Evolutionary conservation across 164 flowering plant genomes (phyloP).

Genomic region (Pachysandra terminalis): DNA sequence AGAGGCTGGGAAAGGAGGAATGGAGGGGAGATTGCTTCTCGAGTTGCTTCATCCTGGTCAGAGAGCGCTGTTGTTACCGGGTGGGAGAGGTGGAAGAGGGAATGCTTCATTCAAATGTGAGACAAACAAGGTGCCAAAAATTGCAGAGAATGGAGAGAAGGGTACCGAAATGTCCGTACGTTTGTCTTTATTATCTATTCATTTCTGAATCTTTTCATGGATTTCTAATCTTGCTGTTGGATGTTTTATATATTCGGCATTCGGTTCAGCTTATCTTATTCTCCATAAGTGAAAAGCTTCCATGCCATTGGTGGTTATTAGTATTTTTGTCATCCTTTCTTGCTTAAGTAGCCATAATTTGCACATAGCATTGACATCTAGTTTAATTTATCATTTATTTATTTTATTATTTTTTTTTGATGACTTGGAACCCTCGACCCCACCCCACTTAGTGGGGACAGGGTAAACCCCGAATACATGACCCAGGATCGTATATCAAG

Average conservation of each 20-base stretch:
- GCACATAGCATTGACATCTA: too few relatives aligned
- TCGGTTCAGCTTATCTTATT: background rate
- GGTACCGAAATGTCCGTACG: slow-evolving; percentile 85
- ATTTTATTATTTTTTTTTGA: too few relatives aligned
- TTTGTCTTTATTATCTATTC: background rate
- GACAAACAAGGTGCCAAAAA: slow-evolving; percentile 80
- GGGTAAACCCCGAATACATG: too few relatives aligned
- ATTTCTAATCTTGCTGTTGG: background rate
- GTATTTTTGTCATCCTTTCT: too few relatives aligned
- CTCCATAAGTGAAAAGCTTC: background rate
- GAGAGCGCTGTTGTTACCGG: slow-evolving; percentile 77
- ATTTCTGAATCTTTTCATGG: background rate
- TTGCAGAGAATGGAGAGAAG: slow-evolving; percentile 94
- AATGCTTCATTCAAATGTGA: slow-evolving; percentile 91
- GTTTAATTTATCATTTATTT: too few relatives aligned
- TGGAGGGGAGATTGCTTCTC: slow-evolving; percentile 49
- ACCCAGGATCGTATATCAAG: too few relatives aligned
- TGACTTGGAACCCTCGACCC: too few relatives aligned
- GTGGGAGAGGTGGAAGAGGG: slow-evolving; percentile 97
- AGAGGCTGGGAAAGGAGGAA: slow-evolving; percentile 43
- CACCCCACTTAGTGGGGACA: too few relatives aligned
- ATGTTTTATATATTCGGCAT: background rate
- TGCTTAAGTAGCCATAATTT: too few relatives aligned
- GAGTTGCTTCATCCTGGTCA: slow-evolving; percentile 84
- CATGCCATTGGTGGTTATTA: too few relatives aligned